Base-by-base conservation (phyloP, 352 stramenopile genomes). In the Pythium phragmitis region DNA sequence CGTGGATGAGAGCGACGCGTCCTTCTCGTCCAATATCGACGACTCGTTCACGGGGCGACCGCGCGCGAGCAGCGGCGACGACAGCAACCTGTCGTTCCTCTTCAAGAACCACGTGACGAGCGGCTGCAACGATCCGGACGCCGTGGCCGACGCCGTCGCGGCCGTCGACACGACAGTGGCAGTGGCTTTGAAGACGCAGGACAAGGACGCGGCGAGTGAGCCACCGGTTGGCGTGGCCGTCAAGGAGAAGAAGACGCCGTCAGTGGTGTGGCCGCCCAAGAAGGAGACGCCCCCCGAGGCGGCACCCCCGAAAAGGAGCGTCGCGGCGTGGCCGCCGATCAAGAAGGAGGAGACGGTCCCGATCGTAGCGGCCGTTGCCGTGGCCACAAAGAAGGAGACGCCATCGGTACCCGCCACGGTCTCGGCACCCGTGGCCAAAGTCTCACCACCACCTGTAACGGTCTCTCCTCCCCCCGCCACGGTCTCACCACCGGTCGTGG, bases 21-120 rank as follows among this genome's bases (percentile, higher is more conserved):
- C 63, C 36, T 69, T 69, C 37, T 69, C 63, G 6, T 69, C 63
- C 4, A 60, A 59, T 7, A 61, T 65, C 23, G 63, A 70, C 42
- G 63, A 70, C 26, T 60, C 54, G 23, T 60, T 70, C n/a, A 43
- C 28, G 2, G 63, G 65, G 13, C 47, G 48, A 1, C 19, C 56
- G 37, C 62, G 55, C 21, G 36, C 42, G 43, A 63, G 53, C 47
- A 64, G 57, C 23, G 48, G 45, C 2, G 57, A 64, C 16, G 53
- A 57, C 26, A 28, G 26, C 4, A 30, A 48, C 42, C 42, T 64
- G 2, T 64, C 57, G 12, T 42, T 64, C 36, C 45, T 57, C 33
- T 55, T 64, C 26, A 37, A 64, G 36, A 45, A 51, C 11, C 57
- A 64, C 16, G 47, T 64, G 1, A 39, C 14, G 39, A 60, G 54